Evolutionary conservation across 768 basidiomycete genomes (phyloP).

Genomic region (Russula ochroleuca): DNA sequence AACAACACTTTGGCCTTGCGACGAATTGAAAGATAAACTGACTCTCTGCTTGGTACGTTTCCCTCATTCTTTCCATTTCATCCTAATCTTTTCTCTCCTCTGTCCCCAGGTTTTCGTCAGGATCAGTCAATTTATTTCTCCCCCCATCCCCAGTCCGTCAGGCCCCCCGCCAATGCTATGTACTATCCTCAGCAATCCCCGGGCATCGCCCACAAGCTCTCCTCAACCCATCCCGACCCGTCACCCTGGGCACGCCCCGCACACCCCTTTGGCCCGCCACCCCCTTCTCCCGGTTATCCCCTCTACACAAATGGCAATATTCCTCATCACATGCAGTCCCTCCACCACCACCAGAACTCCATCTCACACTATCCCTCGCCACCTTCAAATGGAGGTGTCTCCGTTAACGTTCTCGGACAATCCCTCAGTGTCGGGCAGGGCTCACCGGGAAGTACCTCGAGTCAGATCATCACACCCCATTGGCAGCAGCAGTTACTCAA

Average conservation of each 20-base stretch:
- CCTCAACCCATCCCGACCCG: slow-evolving; percentile 66
- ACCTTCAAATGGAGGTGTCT: slow-evolving; percentile 42
- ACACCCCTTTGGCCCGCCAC: slow-evolving; percentile 53
- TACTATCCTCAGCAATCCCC: slow-evolving; percentile 85
- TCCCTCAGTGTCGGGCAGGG: slow-evolving; percentile 26
- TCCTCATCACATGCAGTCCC: slow-evolving; percentile 40
- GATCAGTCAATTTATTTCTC: slow-evolving; percentile 21
- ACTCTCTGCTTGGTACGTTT: slow-evolving; percentile 10
- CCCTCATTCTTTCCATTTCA: neutral
- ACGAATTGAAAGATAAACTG: neutral
- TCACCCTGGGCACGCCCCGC: slow-evolving; percentile 59
- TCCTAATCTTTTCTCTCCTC: neutral
- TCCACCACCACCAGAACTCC: slow-evolving; percentile 79
- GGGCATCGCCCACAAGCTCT: slow-evolving; percentile 70
- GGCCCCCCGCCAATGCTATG: slow-evolving; percentile 50
- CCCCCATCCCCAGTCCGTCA: slow-evolving; percentile 1
- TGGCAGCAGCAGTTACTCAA: slow-evolving; percentile 95
- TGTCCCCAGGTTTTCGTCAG: slow-evolving; percentile 11
- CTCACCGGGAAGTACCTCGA: slow-evolving; percentile 33
- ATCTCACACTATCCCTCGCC: slow-evolving; percentile 75
- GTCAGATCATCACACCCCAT: slow-evolving; percentile 70
- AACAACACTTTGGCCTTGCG: neutral
- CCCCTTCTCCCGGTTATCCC: slow-evolving; percentile 71
- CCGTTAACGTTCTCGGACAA: slow-evolving; percentile 27
- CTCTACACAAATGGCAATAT: slow-evolving; percentile 69